Evolutionary conservation across 306 rosid genomes (phyloP), one percentile per base, ranked within the genome.

Genomic region (Cyamopsis tetragonoloba): DNA sequence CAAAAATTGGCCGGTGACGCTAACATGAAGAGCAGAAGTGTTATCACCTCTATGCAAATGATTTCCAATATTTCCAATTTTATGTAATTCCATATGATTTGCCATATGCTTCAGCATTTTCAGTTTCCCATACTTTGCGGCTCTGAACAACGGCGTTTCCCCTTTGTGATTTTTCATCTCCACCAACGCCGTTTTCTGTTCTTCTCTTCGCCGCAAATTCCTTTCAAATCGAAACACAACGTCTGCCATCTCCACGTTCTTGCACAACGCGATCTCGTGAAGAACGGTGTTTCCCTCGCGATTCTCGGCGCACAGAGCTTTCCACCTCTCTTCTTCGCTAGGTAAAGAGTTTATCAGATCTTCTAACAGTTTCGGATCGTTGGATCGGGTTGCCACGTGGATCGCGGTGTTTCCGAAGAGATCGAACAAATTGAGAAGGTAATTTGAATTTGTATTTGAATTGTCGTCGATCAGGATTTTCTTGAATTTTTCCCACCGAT

Each of bases 131-230:
- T 10, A 10, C 65, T 23, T 74, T 0, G 73, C 73, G 2, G 68
- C 73, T 8, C 35, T 34, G 23, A 64, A 74, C 22, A 65, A 22
- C 5, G 79, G 73, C 3, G 68, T 65, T 74, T 74, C 73, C 4
- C 68, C 68, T 14, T 19, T 27, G 3, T 0, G 2, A 61, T 39
- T 70, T 26, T 0, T 1, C 2, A n/a, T 0, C 46, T 56, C 75
- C 1, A 70, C 0, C 3, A 70, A 19, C 19, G 44, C 1, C 14
- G 7, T 1, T 10, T 41, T 39, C 0, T 11, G 15, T n/a, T 32
- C 50, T 5, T 10, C 4, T 17, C 0, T 2, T 23, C 34, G 13
- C 5, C 0, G 12, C 38, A 35, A 17, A 47, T 23, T 15, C 26
- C 17, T 8, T 24, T 68, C 73, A 35, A n/a, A n/a, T 7, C 18